Percentiles rank a stretch among this genome's conserved stretches.
These are phyloP conservation scores for Talaromyces trachyspermus DNA, from an alignment of 495 filamentous ascomycete species.

Conservation along the genomic window DNA sequence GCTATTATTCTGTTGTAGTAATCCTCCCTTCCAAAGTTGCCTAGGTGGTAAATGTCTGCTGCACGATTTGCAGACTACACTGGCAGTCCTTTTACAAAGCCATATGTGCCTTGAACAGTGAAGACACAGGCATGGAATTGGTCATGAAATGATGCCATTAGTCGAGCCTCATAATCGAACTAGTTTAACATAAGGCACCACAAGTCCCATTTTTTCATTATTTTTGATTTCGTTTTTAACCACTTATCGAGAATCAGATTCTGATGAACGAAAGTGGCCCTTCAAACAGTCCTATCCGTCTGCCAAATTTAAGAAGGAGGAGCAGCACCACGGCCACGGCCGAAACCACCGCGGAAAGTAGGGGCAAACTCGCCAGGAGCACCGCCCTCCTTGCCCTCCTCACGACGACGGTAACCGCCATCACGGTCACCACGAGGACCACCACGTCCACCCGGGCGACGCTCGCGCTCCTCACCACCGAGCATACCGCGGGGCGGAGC, in stretches of 20 bases:
- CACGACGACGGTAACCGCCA: slow-evolving; percentile 86
- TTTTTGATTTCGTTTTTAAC: neutral
- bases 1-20: too few species aligned
- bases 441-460: slow-evolving; percentile 61
- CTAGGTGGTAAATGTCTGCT: too few species aligned
- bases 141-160: slow-evolving; percentile 3
- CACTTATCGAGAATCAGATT: slow-evolving; percentile 2
- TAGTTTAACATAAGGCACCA: neutral
- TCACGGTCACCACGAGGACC: slow-evolving; percentile 74
- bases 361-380: slow-evolving; percentile 92
- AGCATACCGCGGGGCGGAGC: slow-evolving; percentile 98
- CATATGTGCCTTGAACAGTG: too few species aligned
- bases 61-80: too few species aligned
- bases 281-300: neutral
- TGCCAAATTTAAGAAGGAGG: slow-evolving; percentile 42
- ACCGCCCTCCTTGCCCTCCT: slow-evolving; percentile 90
- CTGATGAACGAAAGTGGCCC: neutral
- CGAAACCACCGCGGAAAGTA: slow-evolving; percentile 90
- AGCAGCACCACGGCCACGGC: slow-evolving; percentile 78
- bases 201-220: neutral
- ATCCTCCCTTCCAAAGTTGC: too few species aligned
- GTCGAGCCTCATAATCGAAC: neutral
- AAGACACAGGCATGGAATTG: neutral
- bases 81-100: too few species aligned
- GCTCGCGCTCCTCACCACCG: slow-evolving; percentile 82